Percentiles rank a stretch among this genome's conserved stretches.
Conservation (phyloP, 306 rosid species). For the Cicer pinnatifidum region DNA sequence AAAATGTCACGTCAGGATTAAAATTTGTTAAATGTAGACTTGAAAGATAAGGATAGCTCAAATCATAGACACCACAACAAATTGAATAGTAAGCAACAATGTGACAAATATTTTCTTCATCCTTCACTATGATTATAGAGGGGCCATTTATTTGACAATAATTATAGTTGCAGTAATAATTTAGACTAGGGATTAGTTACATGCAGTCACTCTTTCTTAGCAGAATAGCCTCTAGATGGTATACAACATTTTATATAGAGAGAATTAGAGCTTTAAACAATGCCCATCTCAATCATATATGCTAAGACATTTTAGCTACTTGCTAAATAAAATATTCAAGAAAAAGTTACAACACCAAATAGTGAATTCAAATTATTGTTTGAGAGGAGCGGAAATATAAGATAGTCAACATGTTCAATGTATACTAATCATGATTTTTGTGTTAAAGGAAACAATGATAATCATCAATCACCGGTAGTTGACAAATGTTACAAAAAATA, state of each 20-base stretch:
- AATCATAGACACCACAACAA: conserved; percentile 6
- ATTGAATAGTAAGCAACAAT: conserved; percentile 18
- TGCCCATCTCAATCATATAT: conserved; percentile 21
- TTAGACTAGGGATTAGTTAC: conserved; percentile 2
- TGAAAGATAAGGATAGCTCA: conserved; percentile 9
- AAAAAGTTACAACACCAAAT: conserved; percentile 14
- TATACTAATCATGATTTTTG: conserved; percentile 2
- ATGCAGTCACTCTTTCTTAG: conserved; percentile 20
- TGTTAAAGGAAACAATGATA: conserved; percentile 35
- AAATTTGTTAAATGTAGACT: not conserved
- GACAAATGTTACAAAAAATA: conserved; percentile 23
- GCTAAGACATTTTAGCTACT: conserved; percentile 22
- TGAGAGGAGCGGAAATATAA: conserved; percentile 2
- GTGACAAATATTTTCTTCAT: conserved; percentile 23
- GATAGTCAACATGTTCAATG: conserved; percentile 11
- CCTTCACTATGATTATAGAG: not conserved
- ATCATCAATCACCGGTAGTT: not conserved
- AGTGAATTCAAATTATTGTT: conserved; percentile 22
- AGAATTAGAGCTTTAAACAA: conserved; percentile 14
- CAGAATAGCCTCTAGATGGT: conserved; percentile 17
- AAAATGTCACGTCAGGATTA: conserved; percentile 1
- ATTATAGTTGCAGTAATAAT: conserved; percentile 18
- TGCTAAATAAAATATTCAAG: conserved; percentile 22
- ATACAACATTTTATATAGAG: conserved; percentile 15
- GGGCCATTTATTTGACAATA: not conserved